Evolutionary conservation across 768 basidiomycete genomes (phyloP).

Genomic region (Austroboletus festivus): DNA sequence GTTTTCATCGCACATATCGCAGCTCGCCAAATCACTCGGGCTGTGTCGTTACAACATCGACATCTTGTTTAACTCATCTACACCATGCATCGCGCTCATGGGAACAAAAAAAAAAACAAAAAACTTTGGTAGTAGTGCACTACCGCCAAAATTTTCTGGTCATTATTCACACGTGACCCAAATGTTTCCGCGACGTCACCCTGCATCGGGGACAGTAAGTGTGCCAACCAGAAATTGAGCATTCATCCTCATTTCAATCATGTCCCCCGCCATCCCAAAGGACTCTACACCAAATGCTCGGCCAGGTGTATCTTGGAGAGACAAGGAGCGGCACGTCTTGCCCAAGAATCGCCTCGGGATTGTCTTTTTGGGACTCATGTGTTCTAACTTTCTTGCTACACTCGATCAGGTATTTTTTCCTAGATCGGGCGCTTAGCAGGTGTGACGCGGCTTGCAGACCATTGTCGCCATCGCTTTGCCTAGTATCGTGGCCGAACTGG

Average conservation of each 20-base stretch:
- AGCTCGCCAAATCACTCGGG: no score
- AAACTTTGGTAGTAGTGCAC: no score
- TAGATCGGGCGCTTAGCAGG: background rate
- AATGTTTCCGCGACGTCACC: no score
- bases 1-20: background rate
- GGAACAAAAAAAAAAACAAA: no score
- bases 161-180: no score
- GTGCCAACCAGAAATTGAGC: no score
- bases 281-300: slow-evolving; percentile 4
- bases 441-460: background rate
- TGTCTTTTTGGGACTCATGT: background rate
- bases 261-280: slow-evolving; percentile 4
- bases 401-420: background rate
- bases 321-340: background rate
- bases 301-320: slow-evolving; percentile 38
- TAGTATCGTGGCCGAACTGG: background rate
- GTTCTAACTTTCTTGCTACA: background rate
- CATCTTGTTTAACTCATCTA: no score
- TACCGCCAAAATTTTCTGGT: no score
- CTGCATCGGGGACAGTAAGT: no score
- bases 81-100: no score
- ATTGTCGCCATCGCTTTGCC: background rate
- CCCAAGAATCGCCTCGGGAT: background rate
- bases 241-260: background rate
- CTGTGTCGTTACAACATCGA: background rate